Base-by-base conservation (phyloP, 768 basidiomycete genomes). In the Naganishia onofrii region DNA sequence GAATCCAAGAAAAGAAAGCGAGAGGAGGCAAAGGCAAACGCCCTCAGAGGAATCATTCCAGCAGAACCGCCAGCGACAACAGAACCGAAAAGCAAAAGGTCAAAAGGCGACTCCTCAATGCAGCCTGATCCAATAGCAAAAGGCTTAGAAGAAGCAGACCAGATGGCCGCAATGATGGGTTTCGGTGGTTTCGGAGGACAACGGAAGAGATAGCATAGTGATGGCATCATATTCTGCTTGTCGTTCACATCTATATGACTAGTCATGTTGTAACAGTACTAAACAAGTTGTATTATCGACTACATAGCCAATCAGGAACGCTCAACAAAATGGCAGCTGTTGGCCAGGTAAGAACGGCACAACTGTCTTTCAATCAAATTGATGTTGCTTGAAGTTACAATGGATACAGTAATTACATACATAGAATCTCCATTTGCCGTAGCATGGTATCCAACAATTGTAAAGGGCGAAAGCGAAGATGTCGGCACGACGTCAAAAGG, bases 91-190 rank as follows among this genome's bases (percentile, higher is more conserved):
- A 51, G 51, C 28, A 63, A 69, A 69, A 65, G 72, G 60, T 54
- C 32, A 21, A 46, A 57, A 64, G 51, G 28, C 2, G 32, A 31
- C 17, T 42, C 57, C 46, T 28, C 15, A 26, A 23, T 10, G 21
- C 42, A 58, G n/a, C n/a, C 26, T 9, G 57, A n/a, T 6, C 32
- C 36, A 15, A 26, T n/a, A 44, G 38, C 26, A 28, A 17, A 34
- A 19, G 57, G 34, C 13, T 34, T 31, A 1, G 70, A 70, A 12
- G 64, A 60, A 54, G 60, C 55, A 46, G 58, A 69, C 53, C 26
- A 36, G 19, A 89, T 94, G 87, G 84, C 88, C 68, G 82, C 83
- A 32, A 85, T 91, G 83, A 94, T 95, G 92, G 93, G 93, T 38
- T 96, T 96, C 79, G 88, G 87, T 55, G 91, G 92, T 0, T 96